A percentile compares a stretch with the other conserved stretches of the same genome.
Conservation (phyloP, 179 eudicot genomes). For the Corrigiola litoralis region DNA sequence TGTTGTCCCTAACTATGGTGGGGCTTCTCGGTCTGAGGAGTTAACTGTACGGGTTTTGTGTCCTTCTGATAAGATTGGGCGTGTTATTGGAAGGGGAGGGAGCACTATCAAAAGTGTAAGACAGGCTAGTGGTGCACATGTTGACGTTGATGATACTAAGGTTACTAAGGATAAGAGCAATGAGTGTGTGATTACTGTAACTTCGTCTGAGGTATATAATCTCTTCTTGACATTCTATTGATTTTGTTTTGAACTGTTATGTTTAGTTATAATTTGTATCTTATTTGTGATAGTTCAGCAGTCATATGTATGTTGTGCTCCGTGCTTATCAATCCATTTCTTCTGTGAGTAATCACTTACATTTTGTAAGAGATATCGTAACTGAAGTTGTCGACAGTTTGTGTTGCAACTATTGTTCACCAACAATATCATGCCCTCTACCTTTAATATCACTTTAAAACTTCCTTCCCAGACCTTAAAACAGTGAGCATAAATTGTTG, state of each 20-base stretch:
- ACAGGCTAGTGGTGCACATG: conserved; percentile 82
- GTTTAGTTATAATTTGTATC: neutral
- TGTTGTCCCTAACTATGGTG: conserved; percentile 63
- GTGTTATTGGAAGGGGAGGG: conserved; percentile 96
- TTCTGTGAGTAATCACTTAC: neutral
- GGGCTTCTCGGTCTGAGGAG: conserved; percentile 62
- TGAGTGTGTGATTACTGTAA: conserved; percentile 61
- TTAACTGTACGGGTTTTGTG: conserved; percentile 67
- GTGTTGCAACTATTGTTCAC: neutral
- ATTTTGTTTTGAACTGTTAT: neutral
- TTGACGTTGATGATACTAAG: conserved; percentile 73
- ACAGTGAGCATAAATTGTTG: neutral
- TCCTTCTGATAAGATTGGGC: conserved; percentile 82
- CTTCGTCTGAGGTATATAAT: conserved; percentile 62
- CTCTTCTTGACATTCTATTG: neutral
- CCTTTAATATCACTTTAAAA: neutral
- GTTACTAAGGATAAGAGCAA: conserved; percentile 35
- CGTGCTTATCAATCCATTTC: neutral
- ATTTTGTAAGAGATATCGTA: too few species aligned
- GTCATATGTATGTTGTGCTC: neutral
- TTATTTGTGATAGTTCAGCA: neutral
- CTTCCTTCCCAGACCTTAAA: neutral
- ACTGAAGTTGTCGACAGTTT: neutral
- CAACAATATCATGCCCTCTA: neutral
- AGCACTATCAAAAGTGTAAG: conserved; percentile 70